These are phyloP conservation scores for Encephalitozoon hellem DNA, from an alignment of 371 early-diverging fungal species.

Conservation along the genomic window DNA sequence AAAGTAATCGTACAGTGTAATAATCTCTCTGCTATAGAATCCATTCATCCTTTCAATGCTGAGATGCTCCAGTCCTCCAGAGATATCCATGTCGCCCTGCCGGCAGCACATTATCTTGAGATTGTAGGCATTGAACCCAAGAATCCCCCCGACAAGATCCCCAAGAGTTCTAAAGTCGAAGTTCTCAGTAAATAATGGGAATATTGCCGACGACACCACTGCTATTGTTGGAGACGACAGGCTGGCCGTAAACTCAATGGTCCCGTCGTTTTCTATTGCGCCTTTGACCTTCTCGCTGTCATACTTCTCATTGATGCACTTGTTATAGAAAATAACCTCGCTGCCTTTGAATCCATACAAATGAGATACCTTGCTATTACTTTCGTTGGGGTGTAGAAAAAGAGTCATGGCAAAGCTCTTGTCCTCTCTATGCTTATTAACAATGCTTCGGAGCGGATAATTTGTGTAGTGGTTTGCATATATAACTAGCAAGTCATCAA, in stretches of 20 bases:
- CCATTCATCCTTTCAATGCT: neutral
- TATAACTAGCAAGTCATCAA: conserved; percentile 37
- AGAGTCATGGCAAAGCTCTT: conserved; percentile 27
- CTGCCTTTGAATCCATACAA: conserved; percentile 22
- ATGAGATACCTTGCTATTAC: conserved; percentile 14
- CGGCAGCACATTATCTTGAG: conserved; percentile 23
- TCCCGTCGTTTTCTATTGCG: conserved; percentile 4
- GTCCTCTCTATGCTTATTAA: conserved; percentile 6
- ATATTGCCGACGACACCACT: conserved; percentile 31
- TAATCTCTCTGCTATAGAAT: conserved; percentile 42
- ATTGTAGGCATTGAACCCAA: conserved; percentile 34
- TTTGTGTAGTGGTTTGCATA: conserved; percentile 49
- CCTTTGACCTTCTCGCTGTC: neutral
- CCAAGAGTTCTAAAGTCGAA: conserved; percentile 41
- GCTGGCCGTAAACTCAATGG: conserved; percentile 9
- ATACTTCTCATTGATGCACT: conserved; percentile 7
- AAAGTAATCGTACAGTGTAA: conserved; percentile 46
- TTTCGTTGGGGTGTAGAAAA: conserved; percentile 18
- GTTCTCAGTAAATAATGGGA: conserved; percentile 48
- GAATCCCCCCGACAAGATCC: conserved; percentile 40
- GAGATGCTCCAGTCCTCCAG: neutral
- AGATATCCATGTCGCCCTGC: neutral
- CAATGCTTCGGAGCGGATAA: conserved; percentile 13
- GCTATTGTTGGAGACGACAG: conserved; percentile 4
- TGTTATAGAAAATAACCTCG: conserved; percentile 34